Evolutionary conservation across 352 stramenopile species (phyloP).

Genomic region (Phytophthora hibernalis): DNA sequence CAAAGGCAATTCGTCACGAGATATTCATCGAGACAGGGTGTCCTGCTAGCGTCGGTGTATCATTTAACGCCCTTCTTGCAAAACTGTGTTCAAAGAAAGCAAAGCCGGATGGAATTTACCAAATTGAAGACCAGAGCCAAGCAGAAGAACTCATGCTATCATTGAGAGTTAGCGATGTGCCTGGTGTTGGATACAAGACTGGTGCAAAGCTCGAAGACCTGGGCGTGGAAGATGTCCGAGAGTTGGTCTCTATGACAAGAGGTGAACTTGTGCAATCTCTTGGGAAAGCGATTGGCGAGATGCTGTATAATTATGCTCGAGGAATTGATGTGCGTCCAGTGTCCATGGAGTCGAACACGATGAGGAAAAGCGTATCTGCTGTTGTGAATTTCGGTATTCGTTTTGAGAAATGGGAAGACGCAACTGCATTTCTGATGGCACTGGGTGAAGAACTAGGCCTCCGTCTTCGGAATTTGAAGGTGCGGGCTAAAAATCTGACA

Average conservation of each 20-base stretch:
- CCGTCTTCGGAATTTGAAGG: constrained; percentile 66
- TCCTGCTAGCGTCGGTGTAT: constrained; percentile 93
- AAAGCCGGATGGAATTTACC: constrained; percentile 92
- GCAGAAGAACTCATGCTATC: constrained; percentile 72
- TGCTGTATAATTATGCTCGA: constrained; percentile 77
- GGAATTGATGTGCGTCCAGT: constrained; percentile 78
- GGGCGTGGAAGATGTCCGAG: constrained; percentile 62
- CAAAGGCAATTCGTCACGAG: constrained; percentile 66
- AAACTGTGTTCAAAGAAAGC: constrained; percentile 94
- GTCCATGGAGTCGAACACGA: constrained; percentile 73
- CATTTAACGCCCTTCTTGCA: constrained; percentile 94
- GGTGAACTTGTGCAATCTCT: constrained; percentile 63
- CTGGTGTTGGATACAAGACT: constrained; percentile 79
- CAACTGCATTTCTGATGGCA: constrained; percentile 84
- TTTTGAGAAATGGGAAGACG: constrained; percentile 78
- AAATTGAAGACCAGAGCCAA: constrained; percentile 52
- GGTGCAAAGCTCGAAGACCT: constrained; percentile 74
- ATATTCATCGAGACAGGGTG: constrained; percentile 88
- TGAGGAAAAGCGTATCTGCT: constrained; percentile 90
- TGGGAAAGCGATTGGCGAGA: constrained; percentile 74
- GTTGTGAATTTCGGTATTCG: constrained; percentile 95
- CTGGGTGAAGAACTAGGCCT: constrained; percentile 77
- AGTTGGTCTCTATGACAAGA: constrained; percentile 67
- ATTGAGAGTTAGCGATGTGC: constrained; percentile 77
- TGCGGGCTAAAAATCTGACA: constrained; percentile 73